Conservation (phyloP, 73 alveolate genomes). For the Durusdinium trenchii region DNA sequence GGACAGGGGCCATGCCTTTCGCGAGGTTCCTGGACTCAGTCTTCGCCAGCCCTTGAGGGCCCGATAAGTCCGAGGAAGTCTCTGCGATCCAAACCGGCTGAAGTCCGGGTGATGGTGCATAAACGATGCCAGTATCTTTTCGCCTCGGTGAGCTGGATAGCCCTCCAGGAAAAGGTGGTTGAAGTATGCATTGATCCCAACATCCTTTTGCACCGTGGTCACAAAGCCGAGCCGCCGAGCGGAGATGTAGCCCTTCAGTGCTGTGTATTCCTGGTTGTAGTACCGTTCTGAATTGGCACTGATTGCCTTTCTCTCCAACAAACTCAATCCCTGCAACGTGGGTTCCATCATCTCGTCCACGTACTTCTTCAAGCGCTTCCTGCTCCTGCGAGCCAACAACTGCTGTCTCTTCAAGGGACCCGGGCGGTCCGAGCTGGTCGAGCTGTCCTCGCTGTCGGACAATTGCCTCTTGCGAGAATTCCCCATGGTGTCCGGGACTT, state of each 20-base stretch:
- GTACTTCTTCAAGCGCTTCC: constrained; percentile 30
- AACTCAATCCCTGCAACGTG: neutral
- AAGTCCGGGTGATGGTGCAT: constrained; percentile 16
- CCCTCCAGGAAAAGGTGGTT: constrained; percentile 14
- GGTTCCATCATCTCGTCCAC: constrained; percentile 31
- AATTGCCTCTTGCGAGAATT: neutral
- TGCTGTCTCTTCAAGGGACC: neutral
- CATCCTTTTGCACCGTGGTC: neutral
- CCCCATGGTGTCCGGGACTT: neutral
- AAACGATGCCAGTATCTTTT: constrained; percentile 6
- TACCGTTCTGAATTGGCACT: constrained; percentile 8
- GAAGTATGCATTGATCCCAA: neutral
- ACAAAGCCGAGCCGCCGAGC: neutral
- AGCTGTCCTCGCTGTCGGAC: neutral
- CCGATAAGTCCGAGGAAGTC: constrained; percentile 23
- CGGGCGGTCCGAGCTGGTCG: neutral
- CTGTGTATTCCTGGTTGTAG: constrained; percentile 10
- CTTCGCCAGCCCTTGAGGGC: constrained; percentile 62
- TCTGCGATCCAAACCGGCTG: neutral
- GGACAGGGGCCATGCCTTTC: constrained; percentile 26
- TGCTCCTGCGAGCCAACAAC: neutral
- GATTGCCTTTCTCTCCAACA: constrained; percentile 49
- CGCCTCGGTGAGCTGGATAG: constrained; percentile 57
- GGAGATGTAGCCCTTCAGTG: neutral
- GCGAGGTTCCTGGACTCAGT: neutral